These are phyloP conservation scores for Rhododendron molle DNA, from an alignment of 148 eudicot species.

Conservation along the genomic window DNA sequence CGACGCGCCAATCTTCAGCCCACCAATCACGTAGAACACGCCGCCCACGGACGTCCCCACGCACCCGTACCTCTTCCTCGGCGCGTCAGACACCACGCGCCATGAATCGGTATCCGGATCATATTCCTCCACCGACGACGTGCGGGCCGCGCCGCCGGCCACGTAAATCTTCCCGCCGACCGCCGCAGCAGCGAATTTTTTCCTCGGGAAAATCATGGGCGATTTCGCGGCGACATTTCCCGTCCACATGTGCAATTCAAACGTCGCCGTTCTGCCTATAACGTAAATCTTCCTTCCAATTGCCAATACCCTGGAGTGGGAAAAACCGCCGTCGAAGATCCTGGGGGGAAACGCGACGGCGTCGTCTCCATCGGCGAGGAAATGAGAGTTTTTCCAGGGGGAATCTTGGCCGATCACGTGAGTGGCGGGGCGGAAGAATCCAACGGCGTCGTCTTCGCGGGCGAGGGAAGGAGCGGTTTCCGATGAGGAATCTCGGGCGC, in stretches of 20 bases:
- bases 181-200: slow-evolving; percentile 62
- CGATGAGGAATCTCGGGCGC: background rate
- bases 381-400: slow-evolving; percentile 34
- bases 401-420: background rate
- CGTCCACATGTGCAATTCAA: slow-evolving; percentile 64
- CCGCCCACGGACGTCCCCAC: slow-evolving; percentile 60
- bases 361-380: slow-evolving; percentile 8
- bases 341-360: slow-evolving; percentile 11
- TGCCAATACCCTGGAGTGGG: slow-evolving; percentile 40
- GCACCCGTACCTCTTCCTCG: slow-evolving; percentile 75
- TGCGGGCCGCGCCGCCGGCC: slow-evolving; percentile 59
- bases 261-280: slow-evolving; percentile 32
- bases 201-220: slow-evolving; percentile 39
- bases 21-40: slow-evolving; percentile 69
- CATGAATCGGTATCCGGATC: slow-evolving; percentile 47
- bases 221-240: slow-evolving; percentile 30
- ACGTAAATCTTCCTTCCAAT: slow-evolving; percentile 51
- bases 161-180: slow-evolving; percentile 53
- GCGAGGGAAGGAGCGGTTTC: too few species aligned
- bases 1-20: slow-evolving; percentile 43
- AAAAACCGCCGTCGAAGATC: slow-evolving; percentile 14
- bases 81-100: slow-evolving; percentile 63
- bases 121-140: slow-evolving; percentile 63
- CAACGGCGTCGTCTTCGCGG: background rate
- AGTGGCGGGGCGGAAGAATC: background rate